Percentiles rank a stretch among this genome's conserved stretches.
These are phyloP conservation scores for Wickerhamia fluorescens DNA, from an alignment of 805 yeast species.

Conservation along the genomic window DNA sequence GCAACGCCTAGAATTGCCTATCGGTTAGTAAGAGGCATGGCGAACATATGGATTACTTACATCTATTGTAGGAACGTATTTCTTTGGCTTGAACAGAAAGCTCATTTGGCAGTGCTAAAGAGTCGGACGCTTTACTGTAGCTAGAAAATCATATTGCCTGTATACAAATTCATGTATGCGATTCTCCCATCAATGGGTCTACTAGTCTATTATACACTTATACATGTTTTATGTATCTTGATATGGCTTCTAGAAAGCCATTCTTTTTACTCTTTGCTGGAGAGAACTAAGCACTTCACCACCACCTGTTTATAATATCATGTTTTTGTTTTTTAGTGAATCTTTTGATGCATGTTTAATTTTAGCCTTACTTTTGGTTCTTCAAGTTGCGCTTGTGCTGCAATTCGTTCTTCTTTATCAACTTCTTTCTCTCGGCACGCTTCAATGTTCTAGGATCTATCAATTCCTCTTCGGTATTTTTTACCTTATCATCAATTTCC, in stretches of 20 bases:
- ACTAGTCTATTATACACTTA: no score
- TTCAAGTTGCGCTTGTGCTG: conserved; percentile 80
- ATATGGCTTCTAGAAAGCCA: no score
- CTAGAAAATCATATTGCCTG: neutral
- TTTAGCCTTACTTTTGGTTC: conserved; percentile 14
- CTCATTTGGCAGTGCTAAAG: conserved; percentile 1
- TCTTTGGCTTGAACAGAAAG: conserved; percentile 14
- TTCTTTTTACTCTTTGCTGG: no score
- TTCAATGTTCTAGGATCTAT: conserved; percentile 80
- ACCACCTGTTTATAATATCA: no score
- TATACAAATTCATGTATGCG: no score
- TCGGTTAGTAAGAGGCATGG: conserved; percentile 22
- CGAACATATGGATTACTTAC: no score
- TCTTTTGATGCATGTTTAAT: no score
- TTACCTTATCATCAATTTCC: conserved; percentile 76
- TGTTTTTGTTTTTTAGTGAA: no score
- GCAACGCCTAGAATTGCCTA: conserved; percentile 69
- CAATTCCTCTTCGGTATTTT: conserved; percentile 47
- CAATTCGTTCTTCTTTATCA: conserved; percentile 74
- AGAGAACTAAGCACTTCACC: no score
- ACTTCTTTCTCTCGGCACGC: conserved; percentile 77
- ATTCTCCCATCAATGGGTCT: no score
- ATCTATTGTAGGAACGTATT: conserved; percentile 59
- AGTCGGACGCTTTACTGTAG: neutral
- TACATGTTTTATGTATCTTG: no score